phyloP scores from a whole-genome alignment of 2,329 filamentous ascomycete species.

The Trichoderma sp. region DNA sequence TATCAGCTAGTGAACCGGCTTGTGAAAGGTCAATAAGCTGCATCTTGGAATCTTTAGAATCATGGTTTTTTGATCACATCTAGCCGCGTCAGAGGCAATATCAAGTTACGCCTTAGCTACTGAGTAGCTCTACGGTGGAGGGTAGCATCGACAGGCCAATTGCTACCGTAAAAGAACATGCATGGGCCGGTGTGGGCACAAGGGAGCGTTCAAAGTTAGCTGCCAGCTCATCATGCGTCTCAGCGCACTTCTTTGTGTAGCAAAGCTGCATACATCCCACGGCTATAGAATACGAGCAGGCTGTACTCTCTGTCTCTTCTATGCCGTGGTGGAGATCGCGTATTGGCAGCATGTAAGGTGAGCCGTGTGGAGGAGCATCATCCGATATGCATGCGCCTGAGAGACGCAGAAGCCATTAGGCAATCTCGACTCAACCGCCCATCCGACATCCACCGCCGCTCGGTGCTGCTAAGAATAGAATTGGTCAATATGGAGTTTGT shows the following conservation, averaged over 20 bases:
- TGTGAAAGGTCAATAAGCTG: background rate
- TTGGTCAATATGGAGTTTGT: background rate
- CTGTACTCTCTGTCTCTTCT: background rate
- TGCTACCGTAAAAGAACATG: slow-evolving; percentile 4
- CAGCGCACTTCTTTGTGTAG: slow-evolving; percentile 7
- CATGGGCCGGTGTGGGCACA: background rate
- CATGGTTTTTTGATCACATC: background rate
- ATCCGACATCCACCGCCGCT: background rate
- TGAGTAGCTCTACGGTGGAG: slow-evolving; percentile 5
- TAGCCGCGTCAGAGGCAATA: background rate
- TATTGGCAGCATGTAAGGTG: slow-evolving; percentile 1
- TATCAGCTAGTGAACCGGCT: background rate
- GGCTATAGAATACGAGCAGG: background rate
- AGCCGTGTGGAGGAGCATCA: slow-evolving; percentile 13
- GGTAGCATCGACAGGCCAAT: slow-evolving; percentile 19
- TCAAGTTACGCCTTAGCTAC: background rate
- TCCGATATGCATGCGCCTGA: slow-evolving; percentile 20
- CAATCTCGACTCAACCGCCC: slow-evolving; percentile 8
- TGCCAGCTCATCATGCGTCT: slow-evolving; percentile 23
- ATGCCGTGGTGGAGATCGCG: slow-evolving; percentile 9
- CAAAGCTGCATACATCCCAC: slow-evolving; percentile 10
- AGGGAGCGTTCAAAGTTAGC: background rate
- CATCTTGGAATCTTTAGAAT: background rate
- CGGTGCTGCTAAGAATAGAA: slow-evolving; percentile 15
- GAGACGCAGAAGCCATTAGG: background rate